phyloP scores from a whole-genome alignment of 345 rosid genomes.

The Eucalyptus shirleyi region DNA sequence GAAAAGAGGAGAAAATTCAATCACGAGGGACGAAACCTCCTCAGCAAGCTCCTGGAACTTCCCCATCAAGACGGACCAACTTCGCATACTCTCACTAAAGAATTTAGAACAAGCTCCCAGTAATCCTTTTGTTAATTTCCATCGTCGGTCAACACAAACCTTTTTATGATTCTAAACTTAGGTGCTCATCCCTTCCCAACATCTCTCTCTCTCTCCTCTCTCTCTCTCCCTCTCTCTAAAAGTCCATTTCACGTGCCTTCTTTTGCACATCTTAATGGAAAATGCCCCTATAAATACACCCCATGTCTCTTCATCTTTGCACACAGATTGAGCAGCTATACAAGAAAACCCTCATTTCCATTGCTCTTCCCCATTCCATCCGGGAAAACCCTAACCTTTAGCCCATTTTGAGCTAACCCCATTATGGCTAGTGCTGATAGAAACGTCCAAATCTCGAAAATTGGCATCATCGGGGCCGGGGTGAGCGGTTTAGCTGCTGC shows the following conservation, averaged over 20 bases:
- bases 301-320: background rate
- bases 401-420: background rate
- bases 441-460: slow-evolving; percentile 17
- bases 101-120: background rate
- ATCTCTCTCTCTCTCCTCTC: background rate
- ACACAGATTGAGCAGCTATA: background rate
- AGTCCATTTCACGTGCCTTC: slow-evolving; percentile 6
- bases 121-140: background rate
- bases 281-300: slow-evolving; percentile 11
- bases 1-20: background rate
- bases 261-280: background rate
- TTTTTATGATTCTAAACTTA: background rate
- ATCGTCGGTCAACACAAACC: background rate
- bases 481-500: slow-evolving; percentile 82
- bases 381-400: background rate
- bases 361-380: background rate
- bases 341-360: background rate
- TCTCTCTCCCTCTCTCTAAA: background rate
- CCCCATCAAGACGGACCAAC: background rate
- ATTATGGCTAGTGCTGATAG: background rate
- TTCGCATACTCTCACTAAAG: background rate
- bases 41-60: background rate
- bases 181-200: background rate
- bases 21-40: background rate
- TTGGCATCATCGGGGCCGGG: slow-evolving; percentile 83